A percentile compares a stretch with the other conserved stretches of the same genome.
These are phyloP conservation scores for Lipomyces lipofer DNA, from an alignment of 805 yeast genomes.

Conservation along the genomic window DNA sequence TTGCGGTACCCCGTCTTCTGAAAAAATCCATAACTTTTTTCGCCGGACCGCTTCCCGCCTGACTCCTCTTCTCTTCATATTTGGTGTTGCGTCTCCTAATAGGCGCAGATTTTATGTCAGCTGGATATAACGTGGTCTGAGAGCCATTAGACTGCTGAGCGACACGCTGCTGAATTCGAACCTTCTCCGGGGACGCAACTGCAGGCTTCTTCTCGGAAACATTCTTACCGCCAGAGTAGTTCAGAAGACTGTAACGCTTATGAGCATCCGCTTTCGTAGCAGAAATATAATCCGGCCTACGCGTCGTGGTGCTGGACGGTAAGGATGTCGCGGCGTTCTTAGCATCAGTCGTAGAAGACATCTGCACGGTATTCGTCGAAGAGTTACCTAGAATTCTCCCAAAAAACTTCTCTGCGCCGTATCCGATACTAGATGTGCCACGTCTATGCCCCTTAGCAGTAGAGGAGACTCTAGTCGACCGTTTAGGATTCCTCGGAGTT, in stretches of 20 bases:
- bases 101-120: conserved; percentile 1
- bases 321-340: background rate
- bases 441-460: conserved; percentile 20
- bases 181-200: background rate
- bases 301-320: conserved; percentile 2
- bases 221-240: background rate
- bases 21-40: conserved; percentile 29
- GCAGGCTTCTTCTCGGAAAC: conserved; percentile 2
- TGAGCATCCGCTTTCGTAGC: background rate
- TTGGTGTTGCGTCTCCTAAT: background rate
- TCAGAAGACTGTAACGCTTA: conserved; percentile 1
- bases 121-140: background rate
- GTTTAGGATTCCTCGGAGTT: conserved; percentile 2
- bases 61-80: conserved; percentile 10
- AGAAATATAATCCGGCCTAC: background rate
- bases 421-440: conserved; percentile 26
- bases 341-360: background rate
- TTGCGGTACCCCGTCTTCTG: conserved; percentile 16
- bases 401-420: conserved; percentile 26
- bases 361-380: background rate
- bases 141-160: background rate
- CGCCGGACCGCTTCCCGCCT: conserved; percentile 23
- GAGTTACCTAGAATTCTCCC: conserved; percentile 14
- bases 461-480: background rate
- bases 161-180: background rate